Base-by-base conservation (phyloP, 2,329 filamentous ascomycete species). In the Sphaceloma murrayae region DNA sequence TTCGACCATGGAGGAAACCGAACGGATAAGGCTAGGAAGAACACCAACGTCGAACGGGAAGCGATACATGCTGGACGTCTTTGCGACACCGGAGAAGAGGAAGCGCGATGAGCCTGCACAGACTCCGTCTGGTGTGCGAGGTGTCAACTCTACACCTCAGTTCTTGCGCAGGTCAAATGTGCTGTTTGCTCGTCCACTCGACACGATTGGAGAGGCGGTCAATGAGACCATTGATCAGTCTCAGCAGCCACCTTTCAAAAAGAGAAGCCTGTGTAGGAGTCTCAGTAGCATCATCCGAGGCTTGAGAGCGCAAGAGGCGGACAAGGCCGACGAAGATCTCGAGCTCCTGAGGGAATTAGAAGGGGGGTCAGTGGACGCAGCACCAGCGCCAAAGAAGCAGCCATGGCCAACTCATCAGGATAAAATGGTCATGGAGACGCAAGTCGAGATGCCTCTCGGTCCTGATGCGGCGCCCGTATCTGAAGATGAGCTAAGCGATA, bases 271-370 rank as follows among this genome's bases (percentile, higher is more conserved):
- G n/a, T 75, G 76, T 1, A 72, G 81, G 46, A 82, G 80, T 19
- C 62, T 91, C 45, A 88, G 82, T 58, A 79, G 76, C 50, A 80
- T 88, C 51, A 79, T 89, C 16, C 78, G 80, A 14, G 75, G 75
- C 17, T 65, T 89, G 51, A 72, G 80, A 49, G 78, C 77, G 56
- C 69, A 84, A 45, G 78, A 85, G 57, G 80, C 85, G 43, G 75
- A 83, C 33, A 67, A 68, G 13, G 65, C 80, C 44, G 82, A 85
- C 40, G 83, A 88, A 18, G 82, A 89, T 24, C 65, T 84, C 48
- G 83, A 87, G 5, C 77, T 80, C 1, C 63, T 89, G 56, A 73
- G 74, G n/a, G 84, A 87, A 56, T 65, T 81, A 54, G 83, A 89
- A 58, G 62, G 63, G 46, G 36, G 30, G 10, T n/a, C 16, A 26